Percentiles rank a stretch among this genome's conserved stretches.
Evolutionary conservation across 768 basidiomycete species (phyloP).

Genomic region (Trametes elegans): DNA sequence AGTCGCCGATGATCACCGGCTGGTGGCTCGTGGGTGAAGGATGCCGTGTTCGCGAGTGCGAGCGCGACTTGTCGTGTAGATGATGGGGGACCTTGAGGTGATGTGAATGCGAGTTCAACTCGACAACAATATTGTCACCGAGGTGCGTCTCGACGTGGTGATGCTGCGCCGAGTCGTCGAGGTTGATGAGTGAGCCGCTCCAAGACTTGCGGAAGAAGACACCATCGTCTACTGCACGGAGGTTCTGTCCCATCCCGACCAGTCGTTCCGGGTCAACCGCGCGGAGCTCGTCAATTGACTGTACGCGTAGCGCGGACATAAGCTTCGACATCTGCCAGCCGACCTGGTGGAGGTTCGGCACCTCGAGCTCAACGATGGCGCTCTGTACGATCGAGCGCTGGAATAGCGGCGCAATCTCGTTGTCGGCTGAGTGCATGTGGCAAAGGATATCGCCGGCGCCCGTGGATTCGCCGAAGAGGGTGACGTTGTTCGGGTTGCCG

Average conservation of each 20-base stretch:
- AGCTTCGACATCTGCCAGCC: conserved; percentile 68
- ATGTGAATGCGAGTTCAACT: conserved; percentile 28
- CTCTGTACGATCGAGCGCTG: conserved; percentile 77
- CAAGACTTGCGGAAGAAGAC: conserved; percentile 61
- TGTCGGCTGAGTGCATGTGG: conserved; percentile 56
- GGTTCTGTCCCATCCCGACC: conserved; percentile 40
- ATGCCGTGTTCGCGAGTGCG: conserved; percentile 22
- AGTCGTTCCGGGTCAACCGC: conserved; percentile 57
- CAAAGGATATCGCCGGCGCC: conserved; percentile 36
- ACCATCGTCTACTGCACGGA: conserved; percentile 67
- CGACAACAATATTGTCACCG: conserved; percentile 28
- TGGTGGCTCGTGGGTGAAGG: conserved; percentile 39
- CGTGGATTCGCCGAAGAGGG: conserved; percentile 33
- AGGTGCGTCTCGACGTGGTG: conserved; percentile 27
- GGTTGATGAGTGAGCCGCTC: conserved; percentile 16
- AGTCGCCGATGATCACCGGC: conserved; percentile 76
- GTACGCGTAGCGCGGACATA: conserved; percentile 52
- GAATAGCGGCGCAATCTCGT: conserved; percentile 61
- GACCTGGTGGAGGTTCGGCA: conserved; percentile 57
- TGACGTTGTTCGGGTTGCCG: conserved; percentile 41
- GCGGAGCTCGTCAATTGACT: conserved; percentile 62
- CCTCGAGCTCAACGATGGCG: conserved; percentile 56
- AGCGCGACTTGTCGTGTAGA: conserved; percentile 14
- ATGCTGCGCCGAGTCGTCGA: conserved; percentile 24
- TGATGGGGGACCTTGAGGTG: conserved; percentile 17